phyloP scores from a whole-genome alignment of 345 rosid genomes.

The Viola odorata region DNA sequence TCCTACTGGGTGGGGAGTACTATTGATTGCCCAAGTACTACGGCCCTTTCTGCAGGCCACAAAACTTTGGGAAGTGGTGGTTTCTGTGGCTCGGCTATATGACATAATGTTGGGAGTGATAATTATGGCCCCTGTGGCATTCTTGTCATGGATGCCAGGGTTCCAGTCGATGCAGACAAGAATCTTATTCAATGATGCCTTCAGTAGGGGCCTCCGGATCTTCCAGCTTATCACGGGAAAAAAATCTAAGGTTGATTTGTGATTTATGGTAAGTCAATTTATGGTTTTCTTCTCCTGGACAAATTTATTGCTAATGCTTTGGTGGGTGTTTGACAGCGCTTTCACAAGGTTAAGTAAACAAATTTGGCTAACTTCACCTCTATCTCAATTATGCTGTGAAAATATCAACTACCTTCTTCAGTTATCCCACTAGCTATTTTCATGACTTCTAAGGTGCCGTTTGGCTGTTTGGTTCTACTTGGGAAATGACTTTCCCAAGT shows the following conservation, averaged over 20 bases:
- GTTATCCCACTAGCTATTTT: too few relatives aligned
- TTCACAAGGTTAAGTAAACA: not conserved
- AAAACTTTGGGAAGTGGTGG: slow-evolving; percentile 60
- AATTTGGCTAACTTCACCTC: not conserved
- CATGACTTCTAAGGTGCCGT: too few relatives aligned
- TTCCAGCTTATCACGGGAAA: slow-evolving; percentile 80
- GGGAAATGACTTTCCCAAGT: too few relatives aligned
- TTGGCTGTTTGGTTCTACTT: too few relatives aligned
- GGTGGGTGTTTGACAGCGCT: too few relatives aligned
- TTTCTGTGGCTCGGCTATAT: slow-evolving; percentile 75
- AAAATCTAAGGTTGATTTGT: slow-evolving; percentile 38
- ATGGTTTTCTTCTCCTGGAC: not conserved
- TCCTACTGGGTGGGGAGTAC: slow-evolving; percentile 89
- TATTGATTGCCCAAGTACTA: slow-evolving; percentile 73
- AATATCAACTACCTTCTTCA: too few relatives aligned
- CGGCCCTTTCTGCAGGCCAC: slow-evolving; percentile 57
- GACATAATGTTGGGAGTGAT: slow-evolving; percentile 75
- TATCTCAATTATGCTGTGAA: too few relatives aligned
- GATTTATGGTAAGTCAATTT: slow-evolving; percentile 28
- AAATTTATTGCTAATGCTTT: not conserved
- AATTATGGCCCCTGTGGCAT: slow-evolving; percentile 77
- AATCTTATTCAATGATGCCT: slow-evolving; percentile 81
- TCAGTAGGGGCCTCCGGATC: slow-evolving; percentile 84
- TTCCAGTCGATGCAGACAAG: slow-evolving; percentile 91
- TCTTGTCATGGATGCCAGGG: slow-evolving; percentile 92